These are phyloP conservation scores for Periconia sp. DNA, from an alignment of 2,329 filamentous ascomycete species.

Conservation along the genomic window DNA sequence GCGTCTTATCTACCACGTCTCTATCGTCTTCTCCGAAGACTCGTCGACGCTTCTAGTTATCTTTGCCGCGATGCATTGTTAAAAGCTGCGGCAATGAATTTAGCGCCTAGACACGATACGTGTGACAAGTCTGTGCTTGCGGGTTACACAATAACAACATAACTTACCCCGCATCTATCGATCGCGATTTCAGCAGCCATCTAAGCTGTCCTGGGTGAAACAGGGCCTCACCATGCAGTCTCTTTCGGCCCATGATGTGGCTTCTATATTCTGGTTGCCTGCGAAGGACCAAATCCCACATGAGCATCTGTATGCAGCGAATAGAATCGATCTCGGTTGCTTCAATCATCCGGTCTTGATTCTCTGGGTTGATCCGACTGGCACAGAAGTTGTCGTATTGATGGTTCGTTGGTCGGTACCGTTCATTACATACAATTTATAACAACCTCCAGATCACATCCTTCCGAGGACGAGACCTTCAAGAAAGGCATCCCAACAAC, in stretches of 20 bases:
- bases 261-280: conserved; percentile 6
- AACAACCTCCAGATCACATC: conserved; percentile 5
- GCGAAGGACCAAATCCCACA: background rate
- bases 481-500: background rate
- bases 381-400: background rate
- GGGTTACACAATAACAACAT: no score
- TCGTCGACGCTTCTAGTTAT: no score
- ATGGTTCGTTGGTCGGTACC: background rate
- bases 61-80: no score
- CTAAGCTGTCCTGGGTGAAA: no score
- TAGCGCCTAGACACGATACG: no score
- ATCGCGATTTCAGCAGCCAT: no score
- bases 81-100: no score
- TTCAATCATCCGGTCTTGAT: conserved; percentile 9
- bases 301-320: background rate
- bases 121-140: conserved; percentile 1
- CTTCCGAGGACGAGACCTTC: conserved; percentile 2
- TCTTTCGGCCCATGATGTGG: background rate
- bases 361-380: background rate
- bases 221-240: background rate
- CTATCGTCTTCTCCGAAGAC: no score
- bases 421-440: background rate
- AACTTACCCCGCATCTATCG: no score
- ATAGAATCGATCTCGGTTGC: conserved; percentile 3
- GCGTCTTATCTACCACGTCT: no score